A percentile compares a stretch with the other conserved stretches of the same genome.
These are phyloP conservation scores for Cryphonectria carpinicola DNA, from an alignment of 2,329 filamentous ascomycete species.

Conservation along the genomic window DNA sequence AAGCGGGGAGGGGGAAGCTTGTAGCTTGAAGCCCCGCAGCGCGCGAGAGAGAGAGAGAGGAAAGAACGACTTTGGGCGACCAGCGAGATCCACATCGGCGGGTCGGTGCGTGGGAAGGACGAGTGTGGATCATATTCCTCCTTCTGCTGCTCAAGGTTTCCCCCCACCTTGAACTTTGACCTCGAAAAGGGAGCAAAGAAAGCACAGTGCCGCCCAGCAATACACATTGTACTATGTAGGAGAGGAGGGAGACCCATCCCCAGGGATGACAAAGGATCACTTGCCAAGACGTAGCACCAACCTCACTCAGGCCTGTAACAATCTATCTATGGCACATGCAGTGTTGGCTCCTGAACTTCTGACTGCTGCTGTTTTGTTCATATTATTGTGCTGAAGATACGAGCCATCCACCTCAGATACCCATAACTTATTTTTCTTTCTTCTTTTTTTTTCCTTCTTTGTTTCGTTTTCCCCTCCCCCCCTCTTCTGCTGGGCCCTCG, in stretches of 20 bases:
- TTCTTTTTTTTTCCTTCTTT: background rate
- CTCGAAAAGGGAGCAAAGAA: background rate
- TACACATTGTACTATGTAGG: background rate
- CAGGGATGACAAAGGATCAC: constrained; percentile 1
- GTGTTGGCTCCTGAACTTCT: background rate
- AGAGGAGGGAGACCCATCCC: background rate
- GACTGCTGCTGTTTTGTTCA: background rate
- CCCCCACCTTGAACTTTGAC: background rate
- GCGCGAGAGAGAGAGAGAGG: background rate
- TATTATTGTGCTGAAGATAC: background rate
- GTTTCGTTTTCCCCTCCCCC: too few species aligned
- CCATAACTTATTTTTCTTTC: background rate
- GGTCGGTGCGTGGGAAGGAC: constrained; percentile 14
- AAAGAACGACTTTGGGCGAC: background rate
- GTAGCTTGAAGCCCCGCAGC: constrained; percentile 5
- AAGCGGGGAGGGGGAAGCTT: background rate
- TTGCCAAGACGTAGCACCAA: background rate
- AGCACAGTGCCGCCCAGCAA: background rate
- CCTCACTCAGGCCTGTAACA: background rate
- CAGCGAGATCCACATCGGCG: constrained; percentile 16
- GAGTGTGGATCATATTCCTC: background rate
- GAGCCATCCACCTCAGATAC: background rate
- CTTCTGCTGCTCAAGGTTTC: background rate
- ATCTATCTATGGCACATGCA: background rate
- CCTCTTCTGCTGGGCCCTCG: background rate